Evolutionary conservation across 306 rosid genomes (phyloP).

Genomic region (Quercus engelmannii): DNA sequence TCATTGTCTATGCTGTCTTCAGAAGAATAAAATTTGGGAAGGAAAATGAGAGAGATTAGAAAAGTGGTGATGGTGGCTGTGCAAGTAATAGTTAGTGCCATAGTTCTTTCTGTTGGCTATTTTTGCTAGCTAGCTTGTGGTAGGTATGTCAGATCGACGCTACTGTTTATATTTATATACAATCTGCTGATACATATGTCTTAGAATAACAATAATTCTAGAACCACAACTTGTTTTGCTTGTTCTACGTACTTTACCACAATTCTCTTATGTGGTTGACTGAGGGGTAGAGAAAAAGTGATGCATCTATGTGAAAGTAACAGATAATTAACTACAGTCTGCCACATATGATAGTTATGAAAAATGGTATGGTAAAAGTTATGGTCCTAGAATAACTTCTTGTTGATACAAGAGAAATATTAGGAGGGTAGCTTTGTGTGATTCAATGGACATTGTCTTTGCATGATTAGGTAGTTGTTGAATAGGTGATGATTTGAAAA

Average conservation of each 20-base stretch:
- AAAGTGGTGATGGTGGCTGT: not conserved
- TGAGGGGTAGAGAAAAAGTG: too few relatives aligned
- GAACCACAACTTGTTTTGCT: too few relatives aligned
- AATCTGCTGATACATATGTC: not conserved
- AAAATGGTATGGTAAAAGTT: too few relatives aligned
- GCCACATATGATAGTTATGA: too few relatives aligned
- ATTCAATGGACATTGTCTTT: not conserved
- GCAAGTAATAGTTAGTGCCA: slow-evolving; percentile 3
- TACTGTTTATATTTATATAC: not conserved
- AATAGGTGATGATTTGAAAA: not conserved
- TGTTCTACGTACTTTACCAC: too few relatives aligned
- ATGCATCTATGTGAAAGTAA: too few relatives aligned
- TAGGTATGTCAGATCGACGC: not conserved
- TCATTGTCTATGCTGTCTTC: not conserved
- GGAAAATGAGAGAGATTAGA: slow-evolving; percentile 10
- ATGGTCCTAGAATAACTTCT: not conserved
- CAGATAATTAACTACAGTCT: accelerated
- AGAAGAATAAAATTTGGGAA: slow-evolving; percentile 12
- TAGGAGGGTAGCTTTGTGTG: slow-evolving; percentile 7
- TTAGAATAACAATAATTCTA: too few relatives aligned
- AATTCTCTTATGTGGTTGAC: too few relatives aligned
- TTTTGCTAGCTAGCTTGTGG: not conserved
- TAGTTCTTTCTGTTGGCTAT: not conserved
- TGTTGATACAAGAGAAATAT: not conserved
- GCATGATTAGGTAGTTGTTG: not conserved